Conservation (phyloP, 78 protist species). For the Chrysochromulina tobinii region DNA sequence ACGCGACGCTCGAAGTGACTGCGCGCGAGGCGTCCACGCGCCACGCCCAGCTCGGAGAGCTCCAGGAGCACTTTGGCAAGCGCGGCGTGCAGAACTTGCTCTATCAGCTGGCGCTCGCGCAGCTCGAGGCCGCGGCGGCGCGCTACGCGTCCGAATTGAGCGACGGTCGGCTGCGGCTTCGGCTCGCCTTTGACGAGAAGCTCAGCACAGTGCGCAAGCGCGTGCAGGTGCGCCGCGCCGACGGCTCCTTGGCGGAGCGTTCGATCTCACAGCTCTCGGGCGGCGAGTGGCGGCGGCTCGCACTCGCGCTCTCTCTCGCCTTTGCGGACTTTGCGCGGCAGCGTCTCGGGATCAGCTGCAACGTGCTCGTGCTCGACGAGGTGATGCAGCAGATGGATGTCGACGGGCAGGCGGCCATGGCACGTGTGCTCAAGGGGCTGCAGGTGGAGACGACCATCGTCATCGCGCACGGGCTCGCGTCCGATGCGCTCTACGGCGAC, state of each 20-base stretch:
- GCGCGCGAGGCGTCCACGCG: too few species aligned
- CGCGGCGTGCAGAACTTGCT: conserved; percentile 4
- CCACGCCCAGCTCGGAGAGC: neutral
- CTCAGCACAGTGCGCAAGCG: neutral
- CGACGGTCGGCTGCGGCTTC: neutral
- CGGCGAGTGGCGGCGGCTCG: conserved; percentile 32
- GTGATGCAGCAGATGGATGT: neutral
- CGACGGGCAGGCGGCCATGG: conserved; percentile 11
- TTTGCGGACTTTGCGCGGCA: neutral
- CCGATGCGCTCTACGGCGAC: neutral
- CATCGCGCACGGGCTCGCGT: neutral
- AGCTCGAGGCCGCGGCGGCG: neutral
- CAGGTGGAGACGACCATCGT: neutral
- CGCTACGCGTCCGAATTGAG: neutral
- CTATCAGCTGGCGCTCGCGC: neutral
- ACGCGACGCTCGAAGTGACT: neutral
- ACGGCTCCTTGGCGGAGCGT: neutral
- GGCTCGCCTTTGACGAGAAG: neutral
- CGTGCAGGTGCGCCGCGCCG: neutral
- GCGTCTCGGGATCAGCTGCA: neutral
- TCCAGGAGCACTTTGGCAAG: neutral
- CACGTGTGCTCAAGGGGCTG: neutral
- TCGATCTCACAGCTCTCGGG: neutral
- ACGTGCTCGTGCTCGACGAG: neutral
- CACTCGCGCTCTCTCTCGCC: neutral